Base-by-base conservation (phyloP, 495 filamentous ascomycete species). In the Aspergillus affinis region DNA sequence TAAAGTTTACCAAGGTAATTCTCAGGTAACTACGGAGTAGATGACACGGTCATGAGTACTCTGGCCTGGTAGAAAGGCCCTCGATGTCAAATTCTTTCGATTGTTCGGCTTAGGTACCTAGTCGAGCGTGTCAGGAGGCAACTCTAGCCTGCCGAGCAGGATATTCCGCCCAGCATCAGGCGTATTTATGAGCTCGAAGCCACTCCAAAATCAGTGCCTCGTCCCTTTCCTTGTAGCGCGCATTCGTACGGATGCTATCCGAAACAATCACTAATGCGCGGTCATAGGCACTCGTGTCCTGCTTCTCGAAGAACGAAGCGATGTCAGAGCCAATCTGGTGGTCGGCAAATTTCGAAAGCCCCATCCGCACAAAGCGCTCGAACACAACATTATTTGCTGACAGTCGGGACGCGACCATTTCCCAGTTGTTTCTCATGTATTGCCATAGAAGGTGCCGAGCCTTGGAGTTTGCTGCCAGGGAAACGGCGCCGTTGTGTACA, bases 341-440 rank as follows among this genome's bases (percentile, higher is more conserved):
- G 64, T 88, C 86, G 0, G 88, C 81, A 70, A 96, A 97, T 68
- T 89, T 90, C 51, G 82, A 81, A 60, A 98, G 78, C 20, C 84
- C 85, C 63, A 87, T 79, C 61, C 88, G 86, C 63, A 98, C 69
- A 74, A 96, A 94, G 20, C 92, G 86, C 74, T 97, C 93, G 53
- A 96, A 77, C 23, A 97, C 85, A 29, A 97, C 88, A 60, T 90
- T 87, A 74, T 95, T 97, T 1, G 82, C 79, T 60, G 88, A 85
- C 51, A 97, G 79, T 65, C 86, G 87, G 52, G 79, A 74, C 41
- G 83, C 78, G 18, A 96, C 80, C 46, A 75, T 73, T 10, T 78
- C 75, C 90, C 93, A 98, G 74, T 96, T 84, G 7, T 84, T 79
- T 65, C 90, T 89, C 59, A 96, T 81, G 72, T 89, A 96, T 47